Evolutionary conservation across 768 basidiomycete genomes (phyloP), one percentile per base, ranked within the genome.

Genomic region (Podaxis sp.): DNA sequence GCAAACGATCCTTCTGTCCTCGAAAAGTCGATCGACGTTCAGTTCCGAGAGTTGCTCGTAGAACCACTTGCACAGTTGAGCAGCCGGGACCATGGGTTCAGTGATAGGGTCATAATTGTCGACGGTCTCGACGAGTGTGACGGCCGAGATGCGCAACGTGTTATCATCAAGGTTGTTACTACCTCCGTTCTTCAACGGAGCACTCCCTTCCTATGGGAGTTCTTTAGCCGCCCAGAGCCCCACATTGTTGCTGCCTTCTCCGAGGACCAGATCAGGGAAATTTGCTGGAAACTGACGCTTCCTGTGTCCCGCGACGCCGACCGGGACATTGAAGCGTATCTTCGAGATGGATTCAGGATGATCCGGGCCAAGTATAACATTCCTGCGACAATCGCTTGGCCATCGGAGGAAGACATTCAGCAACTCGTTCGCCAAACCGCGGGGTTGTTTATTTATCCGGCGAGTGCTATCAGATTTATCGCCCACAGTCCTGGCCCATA

Each of bases 161-260:
- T 60, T 11, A 57, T 74, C 28, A 60, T 73, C 3, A 22, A 48
- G 2, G 19, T 51, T 8, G 55, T 73, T n/a, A 46, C 17, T 0
- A 28, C 40, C 3, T 33, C 57, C 6, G 26, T 67, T 11, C 17
- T 49, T 12, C 8, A 13, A 2, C 24, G 30, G 11, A 44, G 39
- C 1, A 55, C 67, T 15, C 66, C 69, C 1, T 40, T 75, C 15
- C 58, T 57, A 3, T 71, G 74, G 42, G 40, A 72, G 7, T 68
- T 75, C 38, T 61, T 67, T 2, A 72, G 70, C 59, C 64, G 73
- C 0, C 71, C 72, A 6, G 75, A 74, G 33, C 57, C 66, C 6
- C 63, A 68, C 22, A 69, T 74, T n/a, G 30, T 38, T 3, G 52
- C 60, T 0, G 36, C 24, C 4, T 69, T 72, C 26, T 13, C 57